Evolutionary conservation across 306 rosid species (phyloP), one percentile per base, ranked within the genome.

Genomic region (Glycine latifolia): DNA sequence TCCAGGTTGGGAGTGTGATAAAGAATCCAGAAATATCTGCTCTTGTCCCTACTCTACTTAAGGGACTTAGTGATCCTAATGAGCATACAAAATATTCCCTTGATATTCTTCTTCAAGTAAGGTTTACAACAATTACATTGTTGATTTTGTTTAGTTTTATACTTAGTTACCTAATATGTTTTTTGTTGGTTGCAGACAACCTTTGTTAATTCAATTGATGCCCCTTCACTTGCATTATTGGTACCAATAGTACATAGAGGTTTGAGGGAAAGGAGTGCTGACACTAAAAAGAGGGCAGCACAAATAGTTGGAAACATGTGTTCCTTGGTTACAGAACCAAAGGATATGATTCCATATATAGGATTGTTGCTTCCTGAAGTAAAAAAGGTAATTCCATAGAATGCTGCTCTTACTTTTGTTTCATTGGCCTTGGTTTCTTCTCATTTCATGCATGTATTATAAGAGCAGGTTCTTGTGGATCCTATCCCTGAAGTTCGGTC

Each of bases 401-500:
- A 83, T 59, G 60, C 83, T 54, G 65, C 55, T 76, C 60, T 70
- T 78, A 75, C 44, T 33, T 65, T 69, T 71, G 35, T 47, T 84
- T 43, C 75, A n/a, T 69, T 70, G 78, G 76, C 69, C 54, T 63
- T 69, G 78, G 68, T 71, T 63, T 82, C 62, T 88, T 55, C 79
- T 91, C 76, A 89, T 79, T 84, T 66, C 60, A 4, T 68, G 33
- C 71, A 33, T 77, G 33, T 50, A 53, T 76, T 35, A n/a, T 58
- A 67, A 81, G 81, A 82, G 80, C 87, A 95, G 99, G 97, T 95
- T 76, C 92, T 95, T 73, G 99, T 95, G 79, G 99, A 93, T 89
- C 99, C 99, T 68, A 95, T 95, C 67, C 99, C 99, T 33, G 99
- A 95, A 89, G 99, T 95, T 79, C 91, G 97, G n/a, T 91, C 98